Evolutionary conservation across 345 rosid genomes (phyloP), one percentile per base, ranked within the genome.

Genomic region (Lenwebbia sp.): DNA sequence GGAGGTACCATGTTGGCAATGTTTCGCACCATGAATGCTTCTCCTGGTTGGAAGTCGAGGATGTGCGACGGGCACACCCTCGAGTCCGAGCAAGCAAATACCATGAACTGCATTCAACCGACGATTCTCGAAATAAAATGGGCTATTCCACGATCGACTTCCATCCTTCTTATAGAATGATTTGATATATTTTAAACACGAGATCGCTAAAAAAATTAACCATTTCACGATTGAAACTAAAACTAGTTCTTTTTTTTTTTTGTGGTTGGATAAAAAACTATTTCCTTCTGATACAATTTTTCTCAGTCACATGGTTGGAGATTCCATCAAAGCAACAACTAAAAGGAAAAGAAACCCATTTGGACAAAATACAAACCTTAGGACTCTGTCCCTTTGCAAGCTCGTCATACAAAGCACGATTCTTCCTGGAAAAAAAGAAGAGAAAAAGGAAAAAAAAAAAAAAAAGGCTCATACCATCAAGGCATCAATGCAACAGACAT

Each of bases 1-100:
- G 97, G 95, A 51, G 99, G 99, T 85, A 97, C 95, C 98, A 97
- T 96, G 93, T 90, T 97, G 88, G 99, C 99, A 84, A 97, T 97
- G 94, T 97, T 97, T 85, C 99, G 90, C 86, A 40, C n/a, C 90
- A 96, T 65, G 83, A 97, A 97, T 26, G 99, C 99, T 90, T 97
- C 99, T 52, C 99, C 99, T 26, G 93, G 99, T 90, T 97, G 96
- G 84, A 97, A 97, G 88, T 96, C 88, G 75, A 97, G 94, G 89
- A 95, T 84, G 50, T 97, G 98, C 19, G 99, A 96, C 3, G 99
- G 99, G 89, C 98, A 94, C 41, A 97, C 99, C 76, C 99, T 90
- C 21, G 99, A 97, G 90, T 97, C 99, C 70, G 99, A 95, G 95
- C 99, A 97, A 28, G 99, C 99, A 86, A 97, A 96, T 55, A 97